phyloP scores from a whole-genome alignment of 495 filamentous ascomycete genomes.

The Parmelia sp. region DNA sequence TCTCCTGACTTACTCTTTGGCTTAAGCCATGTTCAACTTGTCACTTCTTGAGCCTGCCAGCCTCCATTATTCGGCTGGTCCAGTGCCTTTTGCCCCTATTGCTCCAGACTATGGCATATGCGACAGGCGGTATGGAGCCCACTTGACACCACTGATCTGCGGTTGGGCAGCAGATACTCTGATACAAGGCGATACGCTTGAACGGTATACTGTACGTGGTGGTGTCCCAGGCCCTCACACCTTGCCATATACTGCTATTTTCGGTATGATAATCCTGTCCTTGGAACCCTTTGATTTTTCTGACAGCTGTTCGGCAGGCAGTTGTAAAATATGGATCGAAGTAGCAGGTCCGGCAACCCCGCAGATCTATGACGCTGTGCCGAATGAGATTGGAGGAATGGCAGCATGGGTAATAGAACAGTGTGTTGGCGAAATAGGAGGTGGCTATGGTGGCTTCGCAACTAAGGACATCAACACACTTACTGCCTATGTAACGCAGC shows the following conservation, averaged over 20 bases:
- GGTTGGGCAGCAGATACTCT: neutral
- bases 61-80: neutral
- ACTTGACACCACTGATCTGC: neutral
- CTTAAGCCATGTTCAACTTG: neutral
- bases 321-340: slow-evolving; percentile 2
- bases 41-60: neutral
- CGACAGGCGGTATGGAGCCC: neutral
- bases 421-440: neutral
- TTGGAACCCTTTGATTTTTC: neutral
- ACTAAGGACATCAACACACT: neutral
- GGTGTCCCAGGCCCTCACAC: neutral
- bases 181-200: neutral
- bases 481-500: neutral
- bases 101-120: slow-evolving; percentile 1
- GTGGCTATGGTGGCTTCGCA: neutral
- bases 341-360: neutral
- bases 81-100: neutral
- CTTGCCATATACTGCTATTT: neutral
- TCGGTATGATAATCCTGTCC: neutral
- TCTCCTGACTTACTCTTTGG: neutral
- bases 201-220: neutral
- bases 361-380: neutral
- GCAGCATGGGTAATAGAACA: neutral
- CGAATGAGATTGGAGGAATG: neutral
- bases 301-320: neutral